Evolutionary conservation across 352 stramenopile species (phyloP), one percentile per base, ranked within the genome.

Genomic region (Phytopythium chamaehyphon): DNA sequence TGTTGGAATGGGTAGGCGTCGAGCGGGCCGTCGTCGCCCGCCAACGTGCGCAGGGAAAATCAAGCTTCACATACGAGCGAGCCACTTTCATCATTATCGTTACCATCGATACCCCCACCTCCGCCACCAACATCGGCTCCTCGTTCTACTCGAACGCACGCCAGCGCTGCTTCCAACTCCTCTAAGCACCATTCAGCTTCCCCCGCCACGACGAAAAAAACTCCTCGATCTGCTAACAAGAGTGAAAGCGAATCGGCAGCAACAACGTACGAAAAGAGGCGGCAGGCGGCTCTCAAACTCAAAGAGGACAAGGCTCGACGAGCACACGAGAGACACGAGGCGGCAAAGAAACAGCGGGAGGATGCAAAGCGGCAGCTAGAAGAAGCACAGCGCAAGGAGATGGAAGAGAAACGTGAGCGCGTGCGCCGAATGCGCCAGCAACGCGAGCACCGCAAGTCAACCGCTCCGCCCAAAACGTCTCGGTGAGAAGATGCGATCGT

Each of bases 291-390:
- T 2, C 66, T 72, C n/a, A 88, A 87, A 48, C 56, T 86, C 14
- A 83, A 78, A 47, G 73, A 88, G 33, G 76, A 89, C n/a, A 88
- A 84, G 47, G 82, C 69, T 22, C 66, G 71, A 40, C 73, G 81
- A 16, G 77, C 88, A 36, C 55, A 87, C 26, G 73, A 72, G 11
- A 76, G 68, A 3, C 81, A 77, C 2, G 77, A 89, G 33, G 58
- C 72, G 23, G 81, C 73, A 2, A 71, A 76, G 31, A 88, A 89
- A 42, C 70, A 86, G 49, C 76, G 78, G 16, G 78, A 91, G 40
- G 69, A 86, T 19, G 62, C 76, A 1, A 70, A 73, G 23, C 73
- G 76, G 40, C 66, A 89, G 53, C 62, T 89, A 7, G 78, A 89
- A 46, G 70, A 84, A 45, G 68, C 59, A 2, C 77, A 91, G 21